These are phyloP conservation scores for Mycogone perniciosa DNA, from an alignment of 2,329 filamentous ascomycete species.

Conservation along the genomic window DNA sequence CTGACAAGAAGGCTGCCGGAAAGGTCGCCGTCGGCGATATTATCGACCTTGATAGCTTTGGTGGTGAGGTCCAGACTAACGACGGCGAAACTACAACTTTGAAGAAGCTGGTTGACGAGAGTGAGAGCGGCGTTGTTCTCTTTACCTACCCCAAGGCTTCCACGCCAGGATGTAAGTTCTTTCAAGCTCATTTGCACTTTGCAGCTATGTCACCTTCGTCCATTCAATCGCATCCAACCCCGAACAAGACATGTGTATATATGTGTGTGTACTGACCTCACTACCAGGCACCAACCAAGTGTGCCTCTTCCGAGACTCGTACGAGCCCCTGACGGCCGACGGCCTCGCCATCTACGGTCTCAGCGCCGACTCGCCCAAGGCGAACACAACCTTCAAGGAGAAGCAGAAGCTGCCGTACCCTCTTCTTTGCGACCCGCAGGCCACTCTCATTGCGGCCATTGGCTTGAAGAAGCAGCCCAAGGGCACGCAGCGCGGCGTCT, in stretches of 20 bases:
- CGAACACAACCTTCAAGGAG: conserved; percentile 86
- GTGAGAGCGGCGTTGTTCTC: conserved; percentile 78
- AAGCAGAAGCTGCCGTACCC: conserved; percentile 87
- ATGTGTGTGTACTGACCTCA: conserved; percentile 2
- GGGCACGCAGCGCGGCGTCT: conserved; percentile 79
- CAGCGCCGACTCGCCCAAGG: conserved; percentile 78
- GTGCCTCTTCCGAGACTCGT: conserved; percentile 86
- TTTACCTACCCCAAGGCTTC: conserved; percentile 96
- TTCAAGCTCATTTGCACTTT: neutral
- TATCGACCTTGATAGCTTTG: conserved; percentile 53
- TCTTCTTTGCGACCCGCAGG: conserved; percentile 74
- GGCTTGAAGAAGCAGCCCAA: conserved; percentile 82
- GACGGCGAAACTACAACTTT: conserved; percentile 76
- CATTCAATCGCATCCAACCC: neutral
- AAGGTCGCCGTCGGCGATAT: conserved; percentile 49
- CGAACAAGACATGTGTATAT: neutral
- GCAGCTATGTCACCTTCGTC: neutral
- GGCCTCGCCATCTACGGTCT: conserved; percentile 88
- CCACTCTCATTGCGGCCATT: conserved; percentile 72
- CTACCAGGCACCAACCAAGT: conserved; percentile 81
- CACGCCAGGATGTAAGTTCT: conserved; percentile 79
- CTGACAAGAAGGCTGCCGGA: conserved; percentile 30
- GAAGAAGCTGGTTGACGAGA: conserved; percentile 72
- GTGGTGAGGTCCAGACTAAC: conserved; percentile 74
- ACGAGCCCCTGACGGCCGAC: conserved; percentile 65